phyloP scores from a whole-genome alignment of 176 grass and related monocot species.

The Avena atlantica region DNA sequence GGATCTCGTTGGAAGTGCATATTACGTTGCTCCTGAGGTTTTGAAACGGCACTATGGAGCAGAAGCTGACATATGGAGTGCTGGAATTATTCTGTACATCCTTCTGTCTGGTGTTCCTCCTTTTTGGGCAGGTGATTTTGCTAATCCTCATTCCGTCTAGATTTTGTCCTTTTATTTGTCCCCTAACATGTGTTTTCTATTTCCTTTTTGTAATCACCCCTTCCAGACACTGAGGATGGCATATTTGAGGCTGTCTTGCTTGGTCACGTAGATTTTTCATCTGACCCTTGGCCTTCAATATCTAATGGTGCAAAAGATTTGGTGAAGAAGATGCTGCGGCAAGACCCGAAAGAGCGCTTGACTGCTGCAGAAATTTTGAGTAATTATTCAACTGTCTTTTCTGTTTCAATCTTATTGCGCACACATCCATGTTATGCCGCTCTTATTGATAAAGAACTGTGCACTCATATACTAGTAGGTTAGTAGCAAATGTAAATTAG shows the following conservation, averaged over 20 bases:
- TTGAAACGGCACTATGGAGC: conserved; percentile 82
- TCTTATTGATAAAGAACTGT: conserved; percentile 29
- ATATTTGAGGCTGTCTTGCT: conserved; percentile 86
- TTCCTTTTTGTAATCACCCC: not conserved
- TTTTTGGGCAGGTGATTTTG: conserved; percentile 87
- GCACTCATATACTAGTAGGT: conserved; percentile 17
- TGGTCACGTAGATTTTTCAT: conserved; percentile 85
- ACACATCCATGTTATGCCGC: conserved; percentile 24
- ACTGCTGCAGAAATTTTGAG: conserved; percentile 94
- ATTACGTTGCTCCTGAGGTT: conserved; percentile 99
- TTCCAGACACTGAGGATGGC: conserved; percentile 92
- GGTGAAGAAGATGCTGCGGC: conserved; percentile 89
- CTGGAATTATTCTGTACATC: conserved; percentile 97
- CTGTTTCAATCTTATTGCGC: conserved; percentile 22
- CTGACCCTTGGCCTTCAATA: conserved; percentile 93
- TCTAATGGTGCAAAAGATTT: conserved; percentile 88
- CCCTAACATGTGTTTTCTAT: not conserved
- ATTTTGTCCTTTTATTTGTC: not conserved
- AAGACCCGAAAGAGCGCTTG: conserved; percentile 89
- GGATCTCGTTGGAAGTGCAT: conserved; percentile 97
- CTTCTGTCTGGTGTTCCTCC: conserved; percentile 97
- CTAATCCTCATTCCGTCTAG: not conserved
- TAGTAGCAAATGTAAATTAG: not conserved
- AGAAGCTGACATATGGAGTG: conserved; percentile 97
- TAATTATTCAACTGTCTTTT: conserved; percentile 42